These are phyloP conservation scores for Scenedesmus sp. DNA, from an alignment of 163 green algal species.

Conservation along the genomic window DNA sequence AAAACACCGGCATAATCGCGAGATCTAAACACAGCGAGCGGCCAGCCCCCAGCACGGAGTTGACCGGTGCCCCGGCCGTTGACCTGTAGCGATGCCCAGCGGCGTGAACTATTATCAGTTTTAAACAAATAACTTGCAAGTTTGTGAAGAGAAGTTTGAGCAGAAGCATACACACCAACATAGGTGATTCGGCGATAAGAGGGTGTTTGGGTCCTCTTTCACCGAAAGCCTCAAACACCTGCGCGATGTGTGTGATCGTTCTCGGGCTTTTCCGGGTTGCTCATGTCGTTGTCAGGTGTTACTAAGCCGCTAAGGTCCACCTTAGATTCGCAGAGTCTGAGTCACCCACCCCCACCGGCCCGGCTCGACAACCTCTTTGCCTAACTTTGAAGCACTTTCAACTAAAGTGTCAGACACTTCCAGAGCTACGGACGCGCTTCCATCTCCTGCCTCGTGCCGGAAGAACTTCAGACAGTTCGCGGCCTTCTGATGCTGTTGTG, in stretches of 20 bases:
- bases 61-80: too few species aligned
- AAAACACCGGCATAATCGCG: too few species aligned
- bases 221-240: neutral
- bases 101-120: too few species aligned
- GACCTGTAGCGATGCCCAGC: too few species aligned
- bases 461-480: neutral
- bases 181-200: neutral
- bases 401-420: neutral
- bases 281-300: neutral
- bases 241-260: neutral
- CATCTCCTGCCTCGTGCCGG: neutral
- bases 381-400: neutral
- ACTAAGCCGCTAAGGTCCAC: neutral
- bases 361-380: neutral
- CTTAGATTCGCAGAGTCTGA: neutral
- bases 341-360: neutral
- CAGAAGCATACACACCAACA: neutral
- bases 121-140: too few species aligned
- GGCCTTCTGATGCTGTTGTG: neutral
- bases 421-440: neutral
- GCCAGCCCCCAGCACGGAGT: too few species aligned
- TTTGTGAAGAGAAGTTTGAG: too few species aligned
- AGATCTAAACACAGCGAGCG: too few species aligned
- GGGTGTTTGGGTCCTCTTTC: conserved; percentile 3
- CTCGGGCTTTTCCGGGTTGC: neutral